Conservation (phyloP, 257 asterid genomes). For the Solanum tarapatanum region DNA sequence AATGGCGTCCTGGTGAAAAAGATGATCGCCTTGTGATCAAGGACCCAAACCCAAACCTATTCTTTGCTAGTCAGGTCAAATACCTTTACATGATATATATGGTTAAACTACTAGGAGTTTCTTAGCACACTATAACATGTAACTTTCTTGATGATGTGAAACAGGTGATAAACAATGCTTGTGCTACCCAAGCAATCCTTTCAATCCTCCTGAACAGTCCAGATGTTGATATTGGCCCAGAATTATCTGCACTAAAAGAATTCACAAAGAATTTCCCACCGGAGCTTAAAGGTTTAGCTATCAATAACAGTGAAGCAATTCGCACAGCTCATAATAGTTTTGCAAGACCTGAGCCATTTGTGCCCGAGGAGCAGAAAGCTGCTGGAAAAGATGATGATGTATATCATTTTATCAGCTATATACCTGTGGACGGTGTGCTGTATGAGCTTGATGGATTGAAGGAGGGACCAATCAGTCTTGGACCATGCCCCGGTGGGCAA, state of each 20-base stretch:
- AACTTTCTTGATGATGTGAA: not conserved
- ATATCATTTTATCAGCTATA: slow-evolving; percentile 90
- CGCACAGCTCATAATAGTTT: slow-evolving; percentile 95
- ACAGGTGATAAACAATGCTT: slow-evolving; percentile 93
- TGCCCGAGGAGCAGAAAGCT: slow-evolving; percentile 80
- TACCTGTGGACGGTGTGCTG: slow-evolving; percentile 84
- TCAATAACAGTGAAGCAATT: slow-evolving; percentile 90
- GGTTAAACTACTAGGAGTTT: not conserved
- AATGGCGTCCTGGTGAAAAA: slow-evolving; percentile 97
- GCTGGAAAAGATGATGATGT: slow-evolving; percentile 90
- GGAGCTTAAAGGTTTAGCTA: slow-evolving; percentile 86
- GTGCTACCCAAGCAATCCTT: slow-evolving; percentile 98
- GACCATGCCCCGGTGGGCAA: slow-evolving; percentile 63
- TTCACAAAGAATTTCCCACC: slow-evolving; percentile 89
- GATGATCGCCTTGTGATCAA: slow-evolving; percentile 80
- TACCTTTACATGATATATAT: not conserved
- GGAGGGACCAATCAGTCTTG: slow-evolving; percentile 97
- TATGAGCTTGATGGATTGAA: slow-evolving; percentile 97
- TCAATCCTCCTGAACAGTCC: slow-evolving; percentile 80
- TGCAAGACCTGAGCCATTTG: slow-evolving; percentile 92
- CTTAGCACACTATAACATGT: not conserved
- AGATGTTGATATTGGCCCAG: slow-evolving; percentile 85
- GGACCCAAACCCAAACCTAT: slow-evolving; percentile 88
- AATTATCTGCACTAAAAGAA: slow-evolving; percentile 65
- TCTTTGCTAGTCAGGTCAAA: slow-evolving; percentile 91